Base-by-base conservation (phyloP, 1,284 basidiomycete species). In the Leccinum pseudoinsigne region DNA sequence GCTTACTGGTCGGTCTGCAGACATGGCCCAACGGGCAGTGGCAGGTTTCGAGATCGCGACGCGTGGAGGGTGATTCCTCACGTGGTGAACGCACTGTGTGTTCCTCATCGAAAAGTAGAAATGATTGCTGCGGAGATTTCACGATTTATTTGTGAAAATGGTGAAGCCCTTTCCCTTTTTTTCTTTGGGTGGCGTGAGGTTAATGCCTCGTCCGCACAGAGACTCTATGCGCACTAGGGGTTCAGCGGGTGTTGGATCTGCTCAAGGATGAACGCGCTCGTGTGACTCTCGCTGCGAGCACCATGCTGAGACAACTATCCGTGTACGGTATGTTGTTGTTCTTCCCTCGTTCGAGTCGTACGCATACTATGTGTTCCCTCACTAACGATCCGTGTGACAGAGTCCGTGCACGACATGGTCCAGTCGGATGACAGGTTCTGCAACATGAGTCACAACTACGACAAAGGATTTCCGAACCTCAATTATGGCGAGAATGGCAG, bases 391-490 rank as follows among this genome's bases (percentile, higher is more conserved):
- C 23, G 23, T 2, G 7, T 53, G 16, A 18, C 54, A 72, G 71
- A 58, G 6, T 53, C 57, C 2, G 64, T 75, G 14, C 65, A 68
- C 31, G 61, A 70, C 8, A 66, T 16, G 26, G 62, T 75, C 8
- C 26, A 62, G 11, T 56, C 14, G 4, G 57, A 65, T 9, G 59
- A 66, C 0, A 28, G 53, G 7, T 71, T 72, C 47, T 61, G 58
- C 65, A 10, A 62, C 1, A 38, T 75, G 62, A 66, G 66, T 16
- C 36, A 60, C 1, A 62, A 71, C 7, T 72, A 72, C 55, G 66
- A 71, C 3, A 57, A 68, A 2, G 63, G 59, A 5, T 57, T 74
- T 1, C 31, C 72, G 1, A 36, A 61, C 14, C 62, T 75, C 42
- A 55, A 63, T 1, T 62, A 65, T 9, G 69, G 64, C 18, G 62